Conservation (phyloP, 106 monocot species). For the Allium sativum region DNA sequence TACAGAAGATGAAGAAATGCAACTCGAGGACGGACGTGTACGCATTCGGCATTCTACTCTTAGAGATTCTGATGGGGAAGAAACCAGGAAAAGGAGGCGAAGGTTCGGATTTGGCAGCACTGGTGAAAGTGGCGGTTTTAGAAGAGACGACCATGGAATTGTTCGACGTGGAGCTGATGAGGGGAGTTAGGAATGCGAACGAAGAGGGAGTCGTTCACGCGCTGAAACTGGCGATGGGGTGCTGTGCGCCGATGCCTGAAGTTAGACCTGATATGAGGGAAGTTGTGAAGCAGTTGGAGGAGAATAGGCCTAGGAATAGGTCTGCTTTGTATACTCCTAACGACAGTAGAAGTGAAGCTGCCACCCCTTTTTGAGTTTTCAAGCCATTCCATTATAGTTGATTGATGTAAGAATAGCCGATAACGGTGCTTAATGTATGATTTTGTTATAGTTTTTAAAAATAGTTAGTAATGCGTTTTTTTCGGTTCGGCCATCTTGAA, state of each 20-base stretch:
- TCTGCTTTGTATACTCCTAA: constrained; percentile 72
- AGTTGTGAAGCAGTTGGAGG: constrained; percentile 83
- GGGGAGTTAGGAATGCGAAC: constrained; percentile 46
- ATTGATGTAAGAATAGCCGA: too few species aligned
- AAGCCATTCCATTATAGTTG: too few species aligned
- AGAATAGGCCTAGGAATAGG: constrained; percentile 75
- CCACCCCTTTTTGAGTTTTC: constrained; percentile 40
- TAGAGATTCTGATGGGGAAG: constrained; percentile 77
- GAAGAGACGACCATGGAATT: constrained; percentile 88
- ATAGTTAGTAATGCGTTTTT: too few species aligned
- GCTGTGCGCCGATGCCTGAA: constrained; percentile 74
- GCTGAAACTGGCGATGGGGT: constrained; percentile 90
- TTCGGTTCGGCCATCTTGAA: too few species aligned
- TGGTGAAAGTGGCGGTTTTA: constrained; percentile 86
- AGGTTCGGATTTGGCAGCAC: constrained; percentile 42
- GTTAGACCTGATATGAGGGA: constrained; percentile 82
- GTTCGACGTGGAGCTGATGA: constrained; percentile 69
- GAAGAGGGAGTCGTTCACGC: constrained; percentile 84
- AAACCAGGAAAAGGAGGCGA: constrained; percentile 42
- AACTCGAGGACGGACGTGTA: constrained; percentile 66
- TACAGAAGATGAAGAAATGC: constrained; percentile 71
- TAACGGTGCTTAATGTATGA: too few species aligned
- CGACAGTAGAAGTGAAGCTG: constrained; percentile 58
- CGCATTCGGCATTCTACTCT: constrained; percentile 66
- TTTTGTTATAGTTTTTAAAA: too few species aligned